These are phyloP conservation scores for Quercus engelmannii DNA, from an alignment of 306 rosid species.

Conservation along the genomic window DNA sequence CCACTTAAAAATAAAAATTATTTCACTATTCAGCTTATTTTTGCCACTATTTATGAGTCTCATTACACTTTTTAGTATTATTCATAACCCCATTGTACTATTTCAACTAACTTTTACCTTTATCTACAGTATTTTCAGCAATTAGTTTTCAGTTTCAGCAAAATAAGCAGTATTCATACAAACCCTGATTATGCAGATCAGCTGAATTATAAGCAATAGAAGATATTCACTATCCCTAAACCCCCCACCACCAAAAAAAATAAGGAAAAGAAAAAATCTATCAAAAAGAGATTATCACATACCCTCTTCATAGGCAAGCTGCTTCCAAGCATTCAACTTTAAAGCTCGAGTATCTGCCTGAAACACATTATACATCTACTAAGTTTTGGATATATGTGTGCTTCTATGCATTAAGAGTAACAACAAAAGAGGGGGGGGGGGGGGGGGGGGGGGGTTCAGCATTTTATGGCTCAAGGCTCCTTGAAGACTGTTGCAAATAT, in stretches of 20 bases:
- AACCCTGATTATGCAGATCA: not conserved
- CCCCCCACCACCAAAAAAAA: not conserved
- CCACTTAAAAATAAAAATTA: too few species aligned
- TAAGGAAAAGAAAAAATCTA: not conserved
- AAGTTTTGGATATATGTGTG: not conserved
- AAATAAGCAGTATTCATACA: too few species aligned
- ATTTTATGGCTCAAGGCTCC: not conserved
- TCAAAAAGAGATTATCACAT: slow-evolving; percentile 16
- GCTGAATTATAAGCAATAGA: not conserved
- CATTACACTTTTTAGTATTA: too few species aligned
- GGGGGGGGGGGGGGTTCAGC: not conserved
- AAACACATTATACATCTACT: slow-evolving; percentile 25
- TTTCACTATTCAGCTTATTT: too few species aligned
- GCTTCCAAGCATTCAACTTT: slow-evolving; percentile 80
- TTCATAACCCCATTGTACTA: too few species aligned
- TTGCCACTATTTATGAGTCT: too few species aligned
- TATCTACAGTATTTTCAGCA: too few species aligned
- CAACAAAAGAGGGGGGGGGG: not conserved
- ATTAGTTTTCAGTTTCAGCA: too few species aligned
- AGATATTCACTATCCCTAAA: not conserved
- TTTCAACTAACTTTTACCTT: too few species aligned
- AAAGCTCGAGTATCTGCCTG: slow-evolving; percentile 88
- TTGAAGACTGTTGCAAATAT: not conserved
- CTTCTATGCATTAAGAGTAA: not conserved
- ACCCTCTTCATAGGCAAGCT: slow-evolving; percentile 90